Evolutionary conservation across 2,329 filamentous ascomycete species (phyloP).

Genomic region (Botrytis deweyae): DNA sequence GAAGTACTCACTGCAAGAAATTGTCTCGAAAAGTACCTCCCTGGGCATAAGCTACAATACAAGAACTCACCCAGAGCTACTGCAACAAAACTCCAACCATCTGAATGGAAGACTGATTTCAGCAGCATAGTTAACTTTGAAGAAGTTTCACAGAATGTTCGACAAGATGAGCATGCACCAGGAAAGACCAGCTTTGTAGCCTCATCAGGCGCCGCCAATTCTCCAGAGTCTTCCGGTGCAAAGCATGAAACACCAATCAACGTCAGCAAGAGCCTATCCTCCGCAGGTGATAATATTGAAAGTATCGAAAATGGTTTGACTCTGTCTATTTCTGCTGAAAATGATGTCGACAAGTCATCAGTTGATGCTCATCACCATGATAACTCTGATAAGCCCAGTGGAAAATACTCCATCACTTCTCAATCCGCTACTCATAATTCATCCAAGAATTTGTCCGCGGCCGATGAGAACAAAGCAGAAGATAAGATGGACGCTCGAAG

Average conservation of each 20-base stretch:
- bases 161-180: background rate
- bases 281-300: background rate
- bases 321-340: background rate
- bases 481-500: background rate
- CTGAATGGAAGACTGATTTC: slow-evolving; percentile 6
- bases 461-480: background rate
- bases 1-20: background rate
- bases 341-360: background rate
- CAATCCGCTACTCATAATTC: background rate
- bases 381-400: background rate
- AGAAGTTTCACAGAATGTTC: background rate
- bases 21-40: slow-evolving; percentile 5
- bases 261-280: too few species aligned
- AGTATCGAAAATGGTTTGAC: background rate
- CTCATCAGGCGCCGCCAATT: background rate
- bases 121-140: background rate
- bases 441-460: background rate
- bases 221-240: background rate
- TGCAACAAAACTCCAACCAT: background rate
- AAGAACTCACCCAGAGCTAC: background rate
- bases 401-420: background rate
- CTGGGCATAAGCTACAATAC: background rate
- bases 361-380: background rate
- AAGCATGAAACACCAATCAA: background rate
- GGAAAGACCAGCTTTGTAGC: background rate